Base-by-base conservation (phyloP, 2,329 filamentous ascomycete genomes). In the Fusarium oligoseptatum region DNA sequence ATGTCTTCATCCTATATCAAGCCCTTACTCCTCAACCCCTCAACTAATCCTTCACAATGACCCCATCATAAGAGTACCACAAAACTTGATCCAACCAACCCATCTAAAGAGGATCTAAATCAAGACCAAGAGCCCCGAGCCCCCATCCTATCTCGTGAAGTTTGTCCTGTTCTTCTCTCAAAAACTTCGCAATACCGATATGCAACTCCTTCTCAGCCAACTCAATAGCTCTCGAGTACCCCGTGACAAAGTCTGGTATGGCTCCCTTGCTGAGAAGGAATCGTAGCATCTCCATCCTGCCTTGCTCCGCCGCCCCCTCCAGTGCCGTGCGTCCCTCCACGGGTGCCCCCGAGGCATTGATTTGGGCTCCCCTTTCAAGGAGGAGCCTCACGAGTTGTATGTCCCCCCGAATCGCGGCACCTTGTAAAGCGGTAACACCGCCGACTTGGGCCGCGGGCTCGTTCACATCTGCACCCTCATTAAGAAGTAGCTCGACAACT, bases 221-320 rank as follows among this genome's bases (percentile, higher is more conserved):
- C 12, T 64, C 11, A 1, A 70, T 70, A 2, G 68, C 64, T 14
- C 4, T 55, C 0, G 64, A 57, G n/a, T 56, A 64, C 8, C 60
- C 60, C 2, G 14, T 27, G 6, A 8, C 9, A 11, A 20, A 9
- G 27, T 50, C 22, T 6, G 68, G 68, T 7, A 17, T 32, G 1
- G 45, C 60, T 2, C 22, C 37, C 34, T 61, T 20, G 7, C 41
- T 37, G 2, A 70, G 68, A 14, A 70, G 64, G 2, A 61, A 34
- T 14, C 29, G 36, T 7, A 61, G 20, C 60, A 70, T 67, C 7
- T 70, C 68, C 15, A 60, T 60, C 32, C 55, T 64, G n/a, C 68
- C 64, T 22, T 67, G 64, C 37, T 70, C 68, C 1, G 68, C 64
- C 6, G 68, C 68, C 0, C 60, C 68, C 32, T 70, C 68, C 4